Conservation (phyloP, 2,329 filamentous ascomycete genomes). For the Allantophomopsis cytisporea region DNA sequence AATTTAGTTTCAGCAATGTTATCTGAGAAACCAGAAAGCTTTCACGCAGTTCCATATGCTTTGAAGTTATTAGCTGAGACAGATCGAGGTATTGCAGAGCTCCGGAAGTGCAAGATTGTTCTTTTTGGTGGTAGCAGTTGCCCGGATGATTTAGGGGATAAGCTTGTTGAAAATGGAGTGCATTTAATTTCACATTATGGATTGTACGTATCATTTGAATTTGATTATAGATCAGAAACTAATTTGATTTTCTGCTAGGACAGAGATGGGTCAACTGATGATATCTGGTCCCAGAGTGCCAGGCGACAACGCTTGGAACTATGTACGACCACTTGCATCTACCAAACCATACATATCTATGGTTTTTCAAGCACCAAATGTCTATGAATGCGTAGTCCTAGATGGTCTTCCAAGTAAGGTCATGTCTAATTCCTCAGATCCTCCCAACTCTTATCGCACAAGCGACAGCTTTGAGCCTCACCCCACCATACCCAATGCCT, state of each 20-base stretch:
- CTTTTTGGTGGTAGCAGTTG: conserved; percentile 43
- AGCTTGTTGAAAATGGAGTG: conserved; percentile 35
- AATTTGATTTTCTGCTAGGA: conserved; percentile 16
- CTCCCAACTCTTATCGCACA: conserved; percentile 28
- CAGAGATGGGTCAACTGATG: conserved; percentile 49
- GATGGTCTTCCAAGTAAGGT: conserved; percentile 24
- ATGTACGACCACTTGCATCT: conserved; percentile 25
- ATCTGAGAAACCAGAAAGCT: conserved; percentile 31
- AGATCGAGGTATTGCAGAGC: conserved; percentile 32
- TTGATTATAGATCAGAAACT: background rate
- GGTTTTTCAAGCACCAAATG: conserved; percentile 12
- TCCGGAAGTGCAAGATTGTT: conserved; percentile 34
- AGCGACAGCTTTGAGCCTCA: conserved; percentile 29
- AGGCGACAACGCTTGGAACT: conserved; percentile 46
- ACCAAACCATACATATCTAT: conserved; percentile 13
- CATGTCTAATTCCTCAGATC: conserved; percentile 25
- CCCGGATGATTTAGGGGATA: conserved; percentile 43
- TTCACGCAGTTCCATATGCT: conserved; percentile 50
- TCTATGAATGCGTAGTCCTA: conserved; percentile 23
- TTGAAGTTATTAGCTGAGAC: conserved; percentile 49
- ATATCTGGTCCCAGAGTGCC: conserved; percentile 35
- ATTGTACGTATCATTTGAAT: conserved; percentile 23
- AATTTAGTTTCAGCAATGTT: conserved; percentile 30
- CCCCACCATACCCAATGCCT: conserved; percentile 23
- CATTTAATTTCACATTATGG: conserved; percentile 43